Evolutionary conservation across 2,329 filamentous ascomycete species (phyloP), one percentile per base, ranked within the genome.

Genomic region (Orbilia blumenaviensis): DNA sequence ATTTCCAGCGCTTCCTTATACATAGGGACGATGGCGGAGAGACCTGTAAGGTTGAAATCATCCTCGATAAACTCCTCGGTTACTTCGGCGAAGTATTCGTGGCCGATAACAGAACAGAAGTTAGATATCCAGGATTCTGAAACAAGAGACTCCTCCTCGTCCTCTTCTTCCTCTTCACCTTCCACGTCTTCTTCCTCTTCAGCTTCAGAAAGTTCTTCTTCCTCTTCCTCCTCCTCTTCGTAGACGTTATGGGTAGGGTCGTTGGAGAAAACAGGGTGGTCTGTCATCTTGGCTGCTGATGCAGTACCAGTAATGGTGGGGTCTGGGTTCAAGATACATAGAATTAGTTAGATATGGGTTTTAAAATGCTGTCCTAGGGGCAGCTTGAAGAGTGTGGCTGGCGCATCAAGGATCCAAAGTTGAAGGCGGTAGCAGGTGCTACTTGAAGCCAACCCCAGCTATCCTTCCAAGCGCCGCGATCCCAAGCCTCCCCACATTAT

Each of bases 1-100:
- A 99, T 97, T 88, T 99, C 95, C 78, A 99, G 85, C 10, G 95
- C 95, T 84, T 99, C 95, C 84, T 98, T 99, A 84, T 99, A 99
- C 92, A 97, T 97, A 78, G 93, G 91, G 62, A 99, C 95, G 84
- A 98, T 94, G 75, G 90, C 92, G 84, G 97, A 93, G 81, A 99
- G 86, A 58, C 95, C 95, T 0, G 95, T 99, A 79, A 99, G 87
- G 84, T 99, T 99, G 87, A 99, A 99, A 84, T 99, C 95, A 89
- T 99, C 95, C 84, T 99, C 95, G 82, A 99, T 98, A 81, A 99
- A 99, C 82, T 99, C 95, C 84, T 99, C 95, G 50, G 93, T 95
- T 60, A 99, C 94, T 85, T 99, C 95, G 78, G 95, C 95, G 84
- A 99, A 99, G 85, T 98, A 99, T 84, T 99, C 95, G 83, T 99